Evolutionary conservation across 805 yeast genomes (phyloP), one percentile per base, ranked within the genome.

Genomic region (Nakazawaea sp.): DNA sequence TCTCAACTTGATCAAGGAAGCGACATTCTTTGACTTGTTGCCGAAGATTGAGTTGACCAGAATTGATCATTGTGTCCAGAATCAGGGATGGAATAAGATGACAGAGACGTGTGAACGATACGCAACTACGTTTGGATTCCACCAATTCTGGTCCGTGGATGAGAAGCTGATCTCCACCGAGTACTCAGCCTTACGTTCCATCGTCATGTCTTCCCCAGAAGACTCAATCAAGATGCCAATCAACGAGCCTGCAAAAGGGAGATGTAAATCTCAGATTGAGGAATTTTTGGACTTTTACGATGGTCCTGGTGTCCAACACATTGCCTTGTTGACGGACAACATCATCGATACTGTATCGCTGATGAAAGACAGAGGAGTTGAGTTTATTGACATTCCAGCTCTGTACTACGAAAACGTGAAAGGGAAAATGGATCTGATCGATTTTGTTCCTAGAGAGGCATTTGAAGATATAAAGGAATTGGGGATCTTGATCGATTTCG

Each of bases 261-360:
- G 62, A 29, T 70, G 70, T 52, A 74, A 66, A 50, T 78, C 89
- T 3, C 95, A 86, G 52, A 80, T 86, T 42, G 94, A 85, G 56
- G 96, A 86, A 56, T 86, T 81, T 52, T 58, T 81, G 44, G 81
- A 78, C 36, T 86, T 64, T 50, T 70, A 84, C 53, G 72, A 73
- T 33, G 95, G 95, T 0, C 82, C 94, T 0, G 95, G 95, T 3
- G 72, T 87, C 25, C 95, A 86, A 58, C 95, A 86, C 51, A 62
- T 86, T 49, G 95, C 95, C 0, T 54, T 86, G 18, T 58, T 62
- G 35, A 84, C 90, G 0, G 56, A 62, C 19, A 66, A 82, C 53
- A 85, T 86, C 27, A 46, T 84, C 16, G 51, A 53, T 2, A 65
- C 87, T 0, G 80, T 86, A 11, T 43, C 52, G 2, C 57, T 64